Base-by-base conservation (phyloP, 768 basidiomycete genomes). In the Peribolospora kevripleyi region DNA sequence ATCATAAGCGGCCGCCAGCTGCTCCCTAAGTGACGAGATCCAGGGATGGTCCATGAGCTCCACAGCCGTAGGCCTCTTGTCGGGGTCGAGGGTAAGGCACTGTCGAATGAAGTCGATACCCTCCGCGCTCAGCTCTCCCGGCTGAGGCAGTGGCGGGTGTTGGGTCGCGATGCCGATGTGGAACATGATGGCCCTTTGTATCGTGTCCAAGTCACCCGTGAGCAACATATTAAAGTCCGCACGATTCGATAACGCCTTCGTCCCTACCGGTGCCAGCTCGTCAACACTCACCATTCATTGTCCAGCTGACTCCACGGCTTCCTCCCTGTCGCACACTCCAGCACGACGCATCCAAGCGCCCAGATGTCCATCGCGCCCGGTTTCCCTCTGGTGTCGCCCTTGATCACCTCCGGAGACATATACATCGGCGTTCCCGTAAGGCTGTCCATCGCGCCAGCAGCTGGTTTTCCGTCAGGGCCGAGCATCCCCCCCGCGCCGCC, bases 221-320 rank as follows among this genome's bases (percentile, higher is more conserved):
- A n/a, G n/a, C 25, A 25, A 25, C 25, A 25, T 25, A 25, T 25
- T 25, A 25, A 25, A 25, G 25, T 25, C 25, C 25, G 25, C 25
- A 25, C 25, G 25, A 25, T 25, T 25, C 25, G 25, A 25, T 25
- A 25, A 25, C 25, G 25, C 25, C 25, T 25, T 25, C 25, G 25
- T 25, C 25, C 25, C 25, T 25, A 25, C 25, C 25, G 25, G 25
- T 2, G 11, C 50, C 52, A 42, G 36, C 53, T 58, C 40, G 50
- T 54, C 9, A 39, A 38, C 8, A 59, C 76, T 58, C 59, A 88
- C 93, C 93, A 98, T 75, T 98, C 93, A 61, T 98, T 98, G 66
- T 98, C 93, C 46, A 91, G 79, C 65, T 91, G 90, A 63, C 84
- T 90, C 93, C 93, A 98, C 0, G 93, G 93, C 64, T 95, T 91